Percentiles rank a stretch among this genome's conserved stretches.
Evolutionary conservation across 805 yeast genomes (phyloP).

Genomic region (Kregervanrija delftensis): DNA sequence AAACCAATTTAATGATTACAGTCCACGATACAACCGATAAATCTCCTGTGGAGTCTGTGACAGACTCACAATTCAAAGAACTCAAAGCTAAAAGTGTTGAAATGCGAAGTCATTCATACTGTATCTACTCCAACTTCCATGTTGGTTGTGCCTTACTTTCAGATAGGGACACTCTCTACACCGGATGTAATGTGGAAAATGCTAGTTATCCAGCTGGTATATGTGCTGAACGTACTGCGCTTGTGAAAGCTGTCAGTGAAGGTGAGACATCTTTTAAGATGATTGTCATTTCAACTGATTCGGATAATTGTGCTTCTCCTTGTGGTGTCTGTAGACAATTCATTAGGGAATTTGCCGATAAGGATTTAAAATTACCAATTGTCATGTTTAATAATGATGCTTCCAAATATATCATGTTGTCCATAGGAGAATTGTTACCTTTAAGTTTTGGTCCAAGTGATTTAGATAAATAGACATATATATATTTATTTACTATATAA

Average conservation of each 20-base stretch:
- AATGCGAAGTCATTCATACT: conserved; percentile 39
- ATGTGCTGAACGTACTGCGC: conserved; percentile 72
- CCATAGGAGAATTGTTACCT: conserved; percentile 66
- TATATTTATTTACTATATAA: no score
- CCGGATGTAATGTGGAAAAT: conserved; percentile 89
- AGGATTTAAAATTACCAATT: conserved; percentile 37
- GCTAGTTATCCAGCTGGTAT: conserved; percentile 78
- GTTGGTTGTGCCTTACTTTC: conserved; percentile 79
- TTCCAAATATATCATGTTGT: conserved; percentile 33
- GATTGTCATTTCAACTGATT: conserved; percentile 62
- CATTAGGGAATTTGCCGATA: conserved; percentile 69
- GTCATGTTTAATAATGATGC: conserved; percentile 64
- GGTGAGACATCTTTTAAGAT: conserved; percentile 44
- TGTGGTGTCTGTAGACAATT: conserved; percentile 95
- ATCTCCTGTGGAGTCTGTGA: conserved; percentile 5
- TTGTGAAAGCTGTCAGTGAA: conserved; percentile 43
- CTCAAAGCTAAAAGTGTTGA: conserved; percentile 7
- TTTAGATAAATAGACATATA: conserved; percentile 20
- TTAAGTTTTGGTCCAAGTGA: conserved; percentile 81
- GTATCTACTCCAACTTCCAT: conserved; percentile 69
- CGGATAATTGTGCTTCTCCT: conserved; percentile 60
- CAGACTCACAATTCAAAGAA: neutral
- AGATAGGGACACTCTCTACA: conserved; percentile 36
- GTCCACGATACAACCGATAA: neutral
- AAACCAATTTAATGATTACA: neutral